Evolutionary conservation across 208 protist species (phyloP), one percentile per base, ranked within the genome.

Genomic region (Acanthamoeba castellanii): DNA sequence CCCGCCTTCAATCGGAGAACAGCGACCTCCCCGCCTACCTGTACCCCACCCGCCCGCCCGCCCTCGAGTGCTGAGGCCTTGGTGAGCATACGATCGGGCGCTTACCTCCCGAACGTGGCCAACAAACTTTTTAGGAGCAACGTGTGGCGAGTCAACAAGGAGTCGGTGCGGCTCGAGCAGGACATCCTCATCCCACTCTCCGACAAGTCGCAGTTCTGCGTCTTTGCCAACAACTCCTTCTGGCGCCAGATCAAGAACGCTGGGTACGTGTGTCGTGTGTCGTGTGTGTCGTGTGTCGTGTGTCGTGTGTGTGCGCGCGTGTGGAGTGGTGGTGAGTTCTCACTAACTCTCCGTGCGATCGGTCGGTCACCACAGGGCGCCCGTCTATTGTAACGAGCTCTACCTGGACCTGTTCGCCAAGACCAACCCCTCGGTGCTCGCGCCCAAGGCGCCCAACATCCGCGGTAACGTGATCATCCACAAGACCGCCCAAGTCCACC

Each of bases 401-500:
- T 96, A 96, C 76, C 87, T 96, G 34, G 92, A 96, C 32, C 50
- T 92, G 70, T 96, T 70, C 72, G 47, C 94, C 34, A 87, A 96
- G 90, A 89, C 66, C n/a, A 96, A 95, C 72, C 93, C 93, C 34
- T 55, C 85, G 5, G 8, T 96, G 30, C 66, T 96, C 55, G 93
- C 89, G 45, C 81, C 92, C 52, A 85, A 95, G 27, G 81, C 82
- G 52, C 61, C 91, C 52, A 64, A 87, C 42, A 96, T 97, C 34
- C 85, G 66, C 34, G 96, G 96, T 55, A 97, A 97, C 81, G 96
- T 97, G 18, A 94, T 97, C 45, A 96, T 97, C 42, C 81, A 97
- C 70, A 59, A 57, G 66, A 87, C 85, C 30, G 96, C 96, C 4
- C 74, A 78, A 42, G 61, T 97, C n/a, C 61, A 97, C 72, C 89